These are phyloP conservation scores for Panicum virgatum DNA, from an alignment of 202 grass and related monocot species.

Conservation along the genomic window DNA sequence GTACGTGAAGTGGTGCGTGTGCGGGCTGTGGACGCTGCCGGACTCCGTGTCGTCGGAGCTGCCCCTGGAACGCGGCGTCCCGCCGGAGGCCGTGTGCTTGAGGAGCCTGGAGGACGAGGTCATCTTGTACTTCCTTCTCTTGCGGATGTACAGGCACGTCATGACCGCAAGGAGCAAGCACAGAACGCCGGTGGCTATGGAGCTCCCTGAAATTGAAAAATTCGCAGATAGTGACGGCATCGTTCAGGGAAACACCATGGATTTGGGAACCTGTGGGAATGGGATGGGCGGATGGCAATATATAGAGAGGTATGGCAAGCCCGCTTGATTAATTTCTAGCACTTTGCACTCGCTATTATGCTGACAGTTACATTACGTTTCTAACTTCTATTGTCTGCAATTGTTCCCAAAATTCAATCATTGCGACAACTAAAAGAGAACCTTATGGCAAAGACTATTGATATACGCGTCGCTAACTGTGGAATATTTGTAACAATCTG, in stretches of 20 bases:
- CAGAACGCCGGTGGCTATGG: conserved; percentile 8
- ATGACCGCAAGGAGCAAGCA: conserved; percentile 20
- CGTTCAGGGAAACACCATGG: neutral
- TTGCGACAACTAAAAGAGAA: neutral
- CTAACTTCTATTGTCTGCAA: neutral
- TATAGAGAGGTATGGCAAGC: neutral
- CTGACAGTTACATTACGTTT: neutral
- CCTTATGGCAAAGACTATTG: neutral
- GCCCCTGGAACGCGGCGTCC: conserved; percentile 31
- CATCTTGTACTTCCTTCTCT: conserved; percentile 44
- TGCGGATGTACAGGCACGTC: conserved; percentile 41
- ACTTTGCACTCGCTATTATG: neutral
- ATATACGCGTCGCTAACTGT: neutral
- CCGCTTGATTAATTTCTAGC: neutral
- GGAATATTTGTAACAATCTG: neutral
- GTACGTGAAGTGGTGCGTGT: conserved; percentile 66
- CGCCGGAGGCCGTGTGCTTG: conserved; percentile 37
- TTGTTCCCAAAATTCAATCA: neutral
- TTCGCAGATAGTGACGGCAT: neutral
- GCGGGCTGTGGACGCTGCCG: conserved; percentile 36
- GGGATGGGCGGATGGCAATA: neutral
- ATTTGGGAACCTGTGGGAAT: neutral
- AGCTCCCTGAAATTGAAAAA: conserved; percentile 10
- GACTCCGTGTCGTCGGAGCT: conserved; percentile 41
- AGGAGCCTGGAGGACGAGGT: conserved; percentile 49